Evolutionary conservation across 345 rosid genomes (phyloP).

Genomic region (Syzygium aqueum): DNA sequence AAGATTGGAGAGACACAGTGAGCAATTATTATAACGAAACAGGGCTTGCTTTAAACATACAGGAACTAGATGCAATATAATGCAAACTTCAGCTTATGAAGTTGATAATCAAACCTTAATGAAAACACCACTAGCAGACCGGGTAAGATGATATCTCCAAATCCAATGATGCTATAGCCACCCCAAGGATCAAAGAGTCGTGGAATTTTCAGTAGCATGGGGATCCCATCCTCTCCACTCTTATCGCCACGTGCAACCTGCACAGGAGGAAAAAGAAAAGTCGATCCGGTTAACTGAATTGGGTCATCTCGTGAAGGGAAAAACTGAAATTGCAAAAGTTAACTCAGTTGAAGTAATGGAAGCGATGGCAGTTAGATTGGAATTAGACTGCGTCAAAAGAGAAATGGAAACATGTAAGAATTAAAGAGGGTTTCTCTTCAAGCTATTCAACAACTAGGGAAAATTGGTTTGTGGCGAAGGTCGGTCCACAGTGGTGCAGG

Average conservation of each 20-base stretch:
- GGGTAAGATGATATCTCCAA: slow-evolving; percentile 95
- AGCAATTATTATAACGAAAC: background rate
- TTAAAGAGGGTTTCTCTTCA: background rate
- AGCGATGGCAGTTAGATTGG: background rate
- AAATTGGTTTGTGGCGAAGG: background rate
- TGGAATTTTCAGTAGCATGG: slow-evolving; percentile 92
- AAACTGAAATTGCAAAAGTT: background rate
- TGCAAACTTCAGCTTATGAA: background rate
- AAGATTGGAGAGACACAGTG: background rate
- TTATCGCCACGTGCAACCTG: slow-evolving; percentile 98
- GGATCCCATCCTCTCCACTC: slow-evolving; percentile 95
- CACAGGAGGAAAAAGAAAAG: background rate
- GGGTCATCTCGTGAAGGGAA: background rate
- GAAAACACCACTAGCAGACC: slow-evolving; percentile 91
- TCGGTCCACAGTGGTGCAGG: background rate
- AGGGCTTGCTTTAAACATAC: background rate
- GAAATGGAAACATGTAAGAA: background rate
- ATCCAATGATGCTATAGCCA: slow-evolving; percentile 94
- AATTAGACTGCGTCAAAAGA: background rate
- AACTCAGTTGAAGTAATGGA: background rate
- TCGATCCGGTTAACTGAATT: background rate
- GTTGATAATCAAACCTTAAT: slow-evolving; percentile 41
- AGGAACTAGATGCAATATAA: background rate
- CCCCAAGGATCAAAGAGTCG: slow-evolving; percentile 99
- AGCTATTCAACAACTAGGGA: background rate